A percentile compares a stretch with the other conserved stretches of the same genome.
These are phyloP conservation scores for Aspergillus pseudoglaucus DNA, from an alignment of 2,329 filamentous ascomycete genomes.

Conservation along the genomic window DNA sequence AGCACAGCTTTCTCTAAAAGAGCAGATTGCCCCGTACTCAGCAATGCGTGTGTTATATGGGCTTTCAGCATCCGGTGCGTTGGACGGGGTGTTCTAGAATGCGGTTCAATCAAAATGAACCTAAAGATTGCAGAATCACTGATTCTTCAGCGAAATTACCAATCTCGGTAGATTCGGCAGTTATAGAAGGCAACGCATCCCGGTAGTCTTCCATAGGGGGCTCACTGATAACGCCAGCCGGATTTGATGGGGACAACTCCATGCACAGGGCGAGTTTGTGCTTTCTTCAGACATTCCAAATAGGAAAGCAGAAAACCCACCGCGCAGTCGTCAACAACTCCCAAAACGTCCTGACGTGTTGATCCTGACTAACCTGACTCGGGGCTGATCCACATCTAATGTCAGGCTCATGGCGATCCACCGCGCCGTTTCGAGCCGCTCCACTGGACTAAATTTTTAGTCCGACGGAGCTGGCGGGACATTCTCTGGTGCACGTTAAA, in stretches of 20 bases:
- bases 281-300: background rate
- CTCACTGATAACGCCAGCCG: no score
- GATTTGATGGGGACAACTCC: no score
- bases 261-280: background rate
- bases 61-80: background rate
- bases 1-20: background rate
- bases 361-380: background rate
- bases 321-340: background rate
- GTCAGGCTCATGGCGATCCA: background rate
- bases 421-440: background rate
- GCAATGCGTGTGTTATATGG: background rate
- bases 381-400: background rate
- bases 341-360: background rate
- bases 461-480: background rate
- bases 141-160: background rate
- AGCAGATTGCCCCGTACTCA: background rate
- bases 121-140: background rate
- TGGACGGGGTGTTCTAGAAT: background rate
- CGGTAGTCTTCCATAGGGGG: background rate
- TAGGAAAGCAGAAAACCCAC: background rate
- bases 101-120: background rate
- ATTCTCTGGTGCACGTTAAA: background rate
- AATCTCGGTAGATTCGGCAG: background rate
- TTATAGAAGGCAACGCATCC: background rate
- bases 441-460: background rate